phyloP scores from a whole-genome alignment of 2,329 filamentous ascomycete genomes.

The Colletotrichum sp. region DNA sequence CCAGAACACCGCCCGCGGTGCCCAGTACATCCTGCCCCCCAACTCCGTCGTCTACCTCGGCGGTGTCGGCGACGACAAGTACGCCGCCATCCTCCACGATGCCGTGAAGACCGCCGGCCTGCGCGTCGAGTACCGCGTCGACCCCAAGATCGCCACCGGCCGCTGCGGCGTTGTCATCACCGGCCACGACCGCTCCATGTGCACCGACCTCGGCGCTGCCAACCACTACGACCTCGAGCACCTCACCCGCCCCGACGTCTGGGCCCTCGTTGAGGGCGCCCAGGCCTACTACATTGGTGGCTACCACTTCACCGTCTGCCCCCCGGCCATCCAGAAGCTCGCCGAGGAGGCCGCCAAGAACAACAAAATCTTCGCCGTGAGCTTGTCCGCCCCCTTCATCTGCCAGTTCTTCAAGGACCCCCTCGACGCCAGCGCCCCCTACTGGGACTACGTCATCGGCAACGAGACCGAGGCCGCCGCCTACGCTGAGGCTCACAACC shows the following conservation, averaged over 20 bases:
- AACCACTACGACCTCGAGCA: constrained; percentile 98
- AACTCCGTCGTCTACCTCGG: constrained; percentile 94
- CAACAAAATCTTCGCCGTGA: constrained; percentile 92
- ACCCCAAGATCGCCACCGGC: constrained; percentile 83
- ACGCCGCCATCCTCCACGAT: constrained; percentile 84
- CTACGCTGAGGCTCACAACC: constrained; percentile 82
- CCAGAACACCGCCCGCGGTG: constrained; percentile 96
- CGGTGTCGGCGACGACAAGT: constrained; percentile 94
- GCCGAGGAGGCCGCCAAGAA: constrained; percentile 87
- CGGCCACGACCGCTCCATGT: constrained; percentile 92
- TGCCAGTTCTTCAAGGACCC: constrained; percentile 97
- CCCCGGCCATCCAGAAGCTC: constrained; percentile 86
- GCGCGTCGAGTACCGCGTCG: constrained; percentile 92
- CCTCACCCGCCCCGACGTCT: constrained; percentile 88
- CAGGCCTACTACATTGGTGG: constrained; percentile 93
- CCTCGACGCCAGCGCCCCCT: constrained; percentile 82
- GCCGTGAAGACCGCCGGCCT: constrained; percentile 89
- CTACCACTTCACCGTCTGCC: constrained; percentile 96
- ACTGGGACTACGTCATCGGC: constrained; percentile 95
- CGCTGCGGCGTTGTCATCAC: constrained; percentile 97
- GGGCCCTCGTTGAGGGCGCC: constrained; percentile 88
- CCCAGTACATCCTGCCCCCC: constrained; percentile 90
- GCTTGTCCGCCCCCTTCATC: constrained; percentile 95
- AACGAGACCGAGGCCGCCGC: constrained; percentile 95
- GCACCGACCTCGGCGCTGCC: constrained; percentile 93